Base-by-base conservation (phyloP, 176 grass and related monocot species). In the Bothriochloa decipiens region DNA sequence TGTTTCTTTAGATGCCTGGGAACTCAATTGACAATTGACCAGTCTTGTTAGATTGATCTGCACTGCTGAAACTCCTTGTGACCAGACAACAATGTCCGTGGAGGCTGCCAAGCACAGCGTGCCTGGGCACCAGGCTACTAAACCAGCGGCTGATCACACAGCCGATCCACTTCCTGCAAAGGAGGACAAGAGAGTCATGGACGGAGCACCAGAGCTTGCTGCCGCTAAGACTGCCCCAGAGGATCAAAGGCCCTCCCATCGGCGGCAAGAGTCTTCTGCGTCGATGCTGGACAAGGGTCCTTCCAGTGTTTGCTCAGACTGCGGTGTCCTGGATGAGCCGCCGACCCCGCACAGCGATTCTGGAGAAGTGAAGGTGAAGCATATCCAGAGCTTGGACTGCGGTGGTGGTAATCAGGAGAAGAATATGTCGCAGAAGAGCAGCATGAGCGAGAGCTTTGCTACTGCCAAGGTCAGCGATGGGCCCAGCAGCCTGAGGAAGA, bases 391-490 rank as follows among this genome's bases (percentile, higher is more conserved):
- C 47, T 74, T 80, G 60, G 73, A 85, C 49, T 81, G 79, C 78
- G 76, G 86, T 50, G 74, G 72, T 78, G 86, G 68, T 23, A 60
- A 60, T 16, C 80, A 83, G 71, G 92, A 89, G 67, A 89, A 91
- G 84, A 91, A 87, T 58, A 61, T 9, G 1, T 87, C 84, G 0
- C 82, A 92, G 57, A 86, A 89, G 89, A 89, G 89, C 84, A 94
- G 87, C 74, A 88, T 81, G 6, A 94, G 87, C 41, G 89, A 89
- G 70, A 90, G 92, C 78, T 94, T 94, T 76, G 81, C 71, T 68
- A 77, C 89, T 40, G 92, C 92, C 22, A 91, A 92, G 77, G 84
- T 87, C 39, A 94, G 92, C 35, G 92, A 82, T 29, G 89, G 76
- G 20, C 85, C 84, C 1, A 89, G 50, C 64, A 90, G 88, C 68